Conservation (phyloP, 108 stramenopile genomes). For the Skeletonema costatum region DNA sequence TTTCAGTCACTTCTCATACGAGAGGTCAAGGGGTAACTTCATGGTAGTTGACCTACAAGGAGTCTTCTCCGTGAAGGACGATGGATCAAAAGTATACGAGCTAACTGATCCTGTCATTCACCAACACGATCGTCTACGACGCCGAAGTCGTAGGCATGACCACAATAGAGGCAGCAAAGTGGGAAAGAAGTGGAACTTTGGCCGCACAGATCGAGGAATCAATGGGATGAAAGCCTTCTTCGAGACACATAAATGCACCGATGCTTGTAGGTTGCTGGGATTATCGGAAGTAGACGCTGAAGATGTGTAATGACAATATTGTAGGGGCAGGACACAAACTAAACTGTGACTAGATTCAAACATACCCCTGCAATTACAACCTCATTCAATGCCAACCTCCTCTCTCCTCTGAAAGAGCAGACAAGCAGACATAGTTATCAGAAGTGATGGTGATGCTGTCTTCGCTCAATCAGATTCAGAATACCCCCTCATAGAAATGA, state of each 20-base stretch:
- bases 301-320: background rate
- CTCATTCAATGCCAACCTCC: no score
- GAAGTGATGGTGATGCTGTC: no score
- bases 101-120: conserved; percentile 62
- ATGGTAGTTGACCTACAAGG: conserved; percentile 65
- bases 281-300: conserved; percentile 7
- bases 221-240: conserved; percentile 58
- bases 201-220: conserved; percentile 48
- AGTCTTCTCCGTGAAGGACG: conserved; percentile 22
- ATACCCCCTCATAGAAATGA: no score
- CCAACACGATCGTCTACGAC: background rate
- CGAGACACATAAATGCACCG: conserved; percentile 39
- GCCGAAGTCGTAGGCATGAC: background rate
- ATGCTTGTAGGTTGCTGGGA: conserved; percentile 49
- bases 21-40: conserved; percentile 28
- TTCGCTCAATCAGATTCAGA: no score
- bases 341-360: no score
- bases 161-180: background rate
- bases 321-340: no score
- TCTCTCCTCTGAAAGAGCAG: no score
- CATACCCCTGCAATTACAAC: no score
- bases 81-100: conserved; percentile 28
- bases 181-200: conserved; percentile 32
- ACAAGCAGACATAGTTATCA: no score
- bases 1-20: conserved; percentile 57